A percentile compares a stretch with the other conserved stretches of the same genome.
Conservation (phyloP, 2,329 filamentous ascomycete genomes). For the Nigrospora osmanthi region DNA sequence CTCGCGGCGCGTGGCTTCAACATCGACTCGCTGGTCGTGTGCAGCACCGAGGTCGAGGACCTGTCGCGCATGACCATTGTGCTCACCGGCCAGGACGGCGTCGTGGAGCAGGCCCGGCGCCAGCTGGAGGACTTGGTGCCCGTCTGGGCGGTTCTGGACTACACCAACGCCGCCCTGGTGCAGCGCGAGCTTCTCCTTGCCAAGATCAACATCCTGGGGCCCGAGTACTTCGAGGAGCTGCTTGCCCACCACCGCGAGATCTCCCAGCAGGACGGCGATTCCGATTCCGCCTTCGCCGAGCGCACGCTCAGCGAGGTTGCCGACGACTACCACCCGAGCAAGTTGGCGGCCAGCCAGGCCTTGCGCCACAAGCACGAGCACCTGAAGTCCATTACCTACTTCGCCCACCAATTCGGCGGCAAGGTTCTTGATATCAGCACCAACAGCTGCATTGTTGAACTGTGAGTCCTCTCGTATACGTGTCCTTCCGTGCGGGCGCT, state of each 20-base stretch:
- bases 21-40: conserved; percentile 96
- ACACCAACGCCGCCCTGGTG: conserved; percentile 84
- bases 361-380: conserved; percentile 97
- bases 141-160: conserved; percentile 97
- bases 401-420: conserved; percentile 94
- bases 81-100: conserved; percentile 88
- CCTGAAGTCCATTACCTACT: conserved; percentile 89
- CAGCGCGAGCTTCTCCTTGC: conserved; percentile 92
- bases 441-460: conserved; percentile 95
- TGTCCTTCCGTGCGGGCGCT: not conserved
- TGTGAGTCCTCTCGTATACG: conserved; percentile 52
- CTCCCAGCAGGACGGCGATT: conserved; percentile 41
- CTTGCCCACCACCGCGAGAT: conserved; percentile 94
- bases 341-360: conserved; percentile 78
- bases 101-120: conserved; percentile 91
- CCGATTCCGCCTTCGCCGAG: conserved; percentile 24
- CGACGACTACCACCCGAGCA: conserved; percentile 82
- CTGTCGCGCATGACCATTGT: conserved; percentile 99
- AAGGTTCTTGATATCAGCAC: conserved; percentile 98
- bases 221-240: conserved; percentile 97
- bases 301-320: conserved; percentile 37
- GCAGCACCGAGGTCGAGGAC: conserved; percentile 94
- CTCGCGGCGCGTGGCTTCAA: conserved; percentile 96
- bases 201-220: conserved; percentile 93
- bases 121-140: conserved; percentile 96